Base-by-base conservation (phyloP, 2,329 filamentous ascomycete genomes). In the Hawksworthiomyces lignivorus region DNA sequence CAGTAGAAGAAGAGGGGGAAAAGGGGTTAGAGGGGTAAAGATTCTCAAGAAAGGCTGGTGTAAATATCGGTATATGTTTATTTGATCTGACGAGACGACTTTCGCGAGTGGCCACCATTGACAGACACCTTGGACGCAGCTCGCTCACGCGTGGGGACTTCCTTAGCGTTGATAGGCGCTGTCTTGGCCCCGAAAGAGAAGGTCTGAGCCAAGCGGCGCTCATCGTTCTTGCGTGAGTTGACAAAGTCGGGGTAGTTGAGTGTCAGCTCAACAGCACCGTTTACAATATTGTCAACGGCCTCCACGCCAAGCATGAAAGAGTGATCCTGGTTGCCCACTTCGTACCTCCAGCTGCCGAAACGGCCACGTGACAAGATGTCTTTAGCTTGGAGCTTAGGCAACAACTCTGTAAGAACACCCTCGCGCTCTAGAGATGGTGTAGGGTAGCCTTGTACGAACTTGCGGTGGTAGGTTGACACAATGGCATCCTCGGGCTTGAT, bases 311-410 rank as follows among this genome's bases (percentile, higher is more conserved):
- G 73, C 89, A 96, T 96, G 68, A 96, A 96, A 20, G 84, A 90
- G 75, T 96, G 89, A 67, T 96, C 89, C 75, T 95, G 88, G 77
- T 95, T 95, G 60, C 87, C 88, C 52, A 80, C 67, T 69, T 98
- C 92, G 72, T 98, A 98, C 61, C 87, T 78, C 92, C 92, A 98
- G 73, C 84, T 90, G 57, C 92, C 92, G 67, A 98, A 98, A 50
- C 92, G 89, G 56, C 92, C 92, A 66, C 92, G 87, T 34, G 89
- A 95, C 72, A 82, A 86, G 68, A 98, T 98, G 61, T 82, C 90
- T 73, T 87, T 80, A 49, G 80, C 84, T 69, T 94, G 83, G 46
- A 98, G 82, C 70, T 87, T 89, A 56, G 92, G 92, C 39, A 98
- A 82, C 43, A 98, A 80, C 70, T 96, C 70, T 67, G 84, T 94